Percentiles rank a stretch among this genome's conserved stretches.
phyloP scores from a whole-genome alignment of 1,139 yeast genomes.

The Yamadazyma sp. region DNA sequence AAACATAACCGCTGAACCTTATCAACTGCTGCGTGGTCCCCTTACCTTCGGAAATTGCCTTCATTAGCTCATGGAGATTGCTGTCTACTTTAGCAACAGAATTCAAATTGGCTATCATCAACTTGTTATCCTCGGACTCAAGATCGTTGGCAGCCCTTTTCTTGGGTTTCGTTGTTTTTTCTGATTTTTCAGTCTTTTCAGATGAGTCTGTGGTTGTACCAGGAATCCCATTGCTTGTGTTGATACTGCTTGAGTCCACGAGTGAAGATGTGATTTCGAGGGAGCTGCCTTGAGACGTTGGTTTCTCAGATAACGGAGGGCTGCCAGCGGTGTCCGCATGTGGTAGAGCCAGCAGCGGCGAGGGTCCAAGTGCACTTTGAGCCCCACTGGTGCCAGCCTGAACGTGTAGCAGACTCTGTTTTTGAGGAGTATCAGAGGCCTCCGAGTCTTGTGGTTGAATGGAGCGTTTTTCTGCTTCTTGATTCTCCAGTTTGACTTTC shows the following conservation, averaged over 20 bases:
- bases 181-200: background rate
- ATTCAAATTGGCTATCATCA: slow-evolving; percentile 81
- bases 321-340: too few species aligned
- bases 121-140: slow-evolving; percentile 60
- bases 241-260: background rate
- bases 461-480: background rate
- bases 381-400: too few species aligned
- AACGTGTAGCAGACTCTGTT: background rate
- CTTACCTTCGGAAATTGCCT: slow-evolving; percentile 76
- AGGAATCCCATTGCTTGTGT: background rate
- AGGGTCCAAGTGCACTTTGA: too few species aligned
- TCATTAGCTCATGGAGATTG: slow-evolving; percentile 69
- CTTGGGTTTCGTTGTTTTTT: slow-evolving; percentile 12
- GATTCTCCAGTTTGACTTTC: background rate
- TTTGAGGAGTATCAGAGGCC: background rate
- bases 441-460: background rate
- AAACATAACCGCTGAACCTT: slow-evolving; percentile 77
- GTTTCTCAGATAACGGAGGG: too few species aligned
- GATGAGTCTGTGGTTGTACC: too few species aligned
- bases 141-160: slow-evolving; percentile 4
- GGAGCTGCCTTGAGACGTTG: too few species aligned
- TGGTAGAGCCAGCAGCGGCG: too few species aligned
- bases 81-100: slow-evolving; percentile 75
- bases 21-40: slow-evolving; percentile 72
- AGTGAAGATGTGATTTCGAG: too few species aligned